Evolutionary conservation across 1,284 basidiomycete species (phyloP), one percentile per base, ranked within the genome.

Genomic region (Cystobasidium slooffiae): DNA sequence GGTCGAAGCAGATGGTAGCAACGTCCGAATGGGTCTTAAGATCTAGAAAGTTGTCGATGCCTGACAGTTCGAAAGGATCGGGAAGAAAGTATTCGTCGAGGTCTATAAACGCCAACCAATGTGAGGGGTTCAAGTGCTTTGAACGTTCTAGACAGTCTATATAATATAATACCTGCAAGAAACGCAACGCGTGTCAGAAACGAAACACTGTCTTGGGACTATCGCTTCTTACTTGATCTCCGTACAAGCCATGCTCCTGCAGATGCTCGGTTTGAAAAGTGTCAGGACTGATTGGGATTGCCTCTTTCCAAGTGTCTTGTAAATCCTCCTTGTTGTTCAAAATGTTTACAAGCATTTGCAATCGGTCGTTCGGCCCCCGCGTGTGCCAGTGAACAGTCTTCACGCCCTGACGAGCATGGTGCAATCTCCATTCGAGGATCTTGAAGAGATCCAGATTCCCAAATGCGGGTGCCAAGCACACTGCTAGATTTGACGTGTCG

Each of bases 401-500:
- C 22, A 67, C 31, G n/a, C 64, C 64, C 18, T 52, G 18, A 20
- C 64, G 64, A 39, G 64, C 64, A 24, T 67, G 64, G 53, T 67
- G 64, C n/a, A 55, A 24, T 22, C 64, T 47, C 64, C 64, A 67
- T 41, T 67, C 64, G 12, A 67, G 49, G 5, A 67, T 20, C 16
- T 51, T 43, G 46, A 52, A 52, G 22, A 39, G 46, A 49, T 67
- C 64, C 5, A 67, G 52, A 14, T 67, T 41, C 14, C 64, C 64
- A 31, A 51, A 55, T 20, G 43, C n/a, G 7, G 64, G 64, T 16
- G 64, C 52, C 14, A 67, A 31, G 64, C 64, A 67, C 37, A 67
- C 37, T 12, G 39, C 64, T 14, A 67, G 16, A 10, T 67, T 53
- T 41, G 56, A 43, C 1, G 56, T 56, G 24, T 18, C 8, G 24